Evolutionary conservation across 305 asterid species (phyloP).

Genomic region (Fraxinus xanthoxyloides): DNA sequence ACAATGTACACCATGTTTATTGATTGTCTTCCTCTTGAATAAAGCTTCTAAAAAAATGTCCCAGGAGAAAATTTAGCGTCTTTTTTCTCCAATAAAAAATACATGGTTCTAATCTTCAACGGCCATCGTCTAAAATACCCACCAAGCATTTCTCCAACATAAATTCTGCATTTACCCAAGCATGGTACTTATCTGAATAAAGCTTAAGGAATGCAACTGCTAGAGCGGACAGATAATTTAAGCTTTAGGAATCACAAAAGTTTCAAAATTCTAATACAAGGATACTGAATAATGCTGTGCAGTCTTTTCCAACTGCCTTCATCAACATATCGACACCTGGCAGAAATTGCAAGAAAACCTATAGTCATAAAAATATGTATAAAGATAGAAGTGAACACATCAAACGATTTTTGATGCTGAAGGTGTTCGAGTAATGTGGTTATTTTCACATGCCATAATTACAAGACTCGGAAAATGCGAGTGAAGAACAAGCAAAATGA

Average conservation of each 20-base stretch:
- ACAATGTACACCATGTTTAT: neutral
- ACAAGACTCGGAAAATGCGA: neutral
- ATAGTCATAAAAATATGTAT: neutral
- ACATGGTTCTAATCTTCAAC: conserved; percentile 9
- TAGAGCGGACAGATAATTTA: neutral
- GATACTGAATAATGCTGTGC: conserved; percentile 95
- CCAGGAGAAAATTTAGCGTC: too few relatives aligned
- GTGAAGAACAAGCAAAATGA: neutral
- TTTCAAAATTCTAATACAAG: conserved; percentile 27
- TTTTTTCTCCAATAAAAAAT: neutral
- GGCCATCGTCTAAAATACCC: conserved; percentile 40
- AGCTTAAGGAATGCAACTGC: conserved; percentile 24
- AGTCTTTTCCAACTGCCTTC: conserved; percentile 96
- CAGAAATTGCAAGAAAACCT: conserved; percentile 14
- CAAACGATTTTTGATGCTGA: neutral
- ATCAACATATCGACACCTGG: conserved; percentile 75
- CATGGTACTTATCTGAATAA: conserved; percentile 47
- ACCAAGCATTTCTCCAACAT: conserved; percentile 50
- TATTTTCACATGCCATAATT: neutral
- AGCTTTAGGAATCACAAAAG: neutral
- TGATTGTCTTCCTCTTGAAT: neutral
- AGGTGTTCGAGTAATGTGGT: neutral
- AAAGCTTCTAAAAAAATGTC: neutral
- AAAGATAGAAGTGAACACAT: neutral
- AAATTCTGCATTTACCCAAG: conserved; percentile 51